Evolutionary conservation across 1,284 basidiomycete genomes (phyloP).

Genomic region (Anthracocystis panici-leucophaei): DNA sequence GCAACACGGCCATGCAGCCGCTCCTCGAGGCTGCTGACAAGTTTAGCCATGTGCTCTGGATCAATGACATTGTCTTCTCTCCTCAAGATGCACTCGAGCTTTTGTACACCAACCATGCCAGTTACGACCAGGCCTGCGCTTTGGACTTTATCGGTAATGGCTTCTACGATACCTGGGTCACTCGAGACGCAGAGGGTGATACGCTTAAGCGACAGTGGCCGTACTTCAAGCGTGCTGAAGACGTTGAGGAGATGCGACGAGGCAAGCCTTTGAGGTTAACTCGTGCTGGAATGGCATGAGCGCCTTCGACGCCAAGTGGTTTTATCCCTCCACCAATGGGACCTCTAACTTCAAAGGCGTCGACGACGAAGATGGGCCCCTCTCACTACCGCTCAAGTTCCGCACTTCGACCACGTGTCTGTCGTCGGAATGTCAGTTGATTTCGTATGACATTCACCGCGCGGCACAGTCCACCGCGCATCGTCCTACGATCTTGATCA

Average conservation of each 20-base stretch:
- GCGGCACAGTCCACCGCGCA: constrained; percentile 69
- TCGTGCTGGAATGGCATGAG: constrained; percentile 77
- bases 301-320: constrained; percentile 73
- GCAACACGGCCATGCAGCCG: constrained; percentile 59
- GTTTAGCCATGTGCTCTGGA: constrained; percentile 57
- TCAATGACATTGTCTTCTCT: constrained; percentile 58
- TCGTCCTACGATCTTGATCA: constrained; percentile 72
- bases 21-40: constrained; percentile 16
- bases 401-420: constrained; percentile 73
- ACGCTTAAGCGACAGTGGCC: constrained; percentile 74
- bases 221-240: constrained; percentile 72
- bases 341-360: neutral
- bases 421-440: constrained; percentile 74
- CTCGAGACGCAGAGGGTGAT: constrained; percentile 53
- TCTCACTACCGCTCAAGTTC: constrained; percentile 71
- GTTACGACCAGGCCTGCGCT: constrained; percentile 75
- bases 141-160: constrained; percentile 73
- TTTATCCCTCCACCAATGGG: constrained; percentile 46
- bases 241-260: constrained; percentile 65
- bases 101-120: constrained; percentile 72
- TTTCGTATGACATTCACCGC: constrained; percentile 75
- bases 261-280: constrained; percentile 73
- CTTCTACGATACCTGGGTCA: constrained; percentile 72
- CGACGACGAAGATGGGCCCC: constrained; percentile 63
- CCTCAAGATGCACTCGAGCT: constrained; percentile 70